Percentiles rank a stretch among this genome's conserved stretches.
These are phyloP conservation scores for Pisolithus marmoratus DNA, from an alignment of 768 basidiomycete species.

Conservation along the genomic window DNA sequence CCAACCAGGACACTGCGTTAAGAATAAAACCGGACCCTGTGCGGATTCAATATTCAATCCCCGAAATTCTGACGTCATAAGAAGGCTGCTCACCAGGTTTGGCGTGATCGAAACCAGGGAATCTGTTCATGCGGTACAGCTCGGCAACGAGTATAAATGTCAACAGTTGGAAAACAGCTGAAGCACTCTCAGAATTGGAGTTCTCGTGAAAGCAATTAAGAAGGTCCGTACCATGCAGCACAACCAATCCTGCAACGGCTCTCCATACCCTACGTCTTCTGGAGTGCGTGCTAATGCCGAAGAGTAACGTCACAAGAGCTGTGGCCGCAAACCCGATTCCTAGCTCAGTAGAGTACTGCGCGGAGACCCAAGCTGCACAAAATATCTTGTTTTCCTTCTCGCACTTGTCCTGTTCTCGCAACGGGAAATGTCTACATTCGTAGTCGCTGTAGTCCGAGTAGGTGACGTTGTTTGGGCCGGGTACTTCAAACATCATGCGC, in stretches of 20 bases:
- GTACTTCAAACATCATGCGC: slow-evolving; percentile 42
- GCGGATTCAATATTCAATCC: slow-evolving; percentile 1
- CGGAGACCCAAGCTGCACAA: slow-evolving; percentile 68
- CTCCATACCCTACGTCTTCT: slow-evolving; percentile 73
- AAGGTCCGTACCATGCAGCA: slow-evolving; percentile 46
- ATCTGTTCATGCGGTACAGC: slow-evolving; percentile 41
- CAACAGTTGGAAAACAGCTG: slow-evolving; percentile 55
- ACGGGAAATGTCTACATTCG: slow-evolving; percentile 63
- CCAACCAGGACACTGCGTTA: slow-evolving; percentile 57
- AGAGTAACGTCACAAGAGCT: slow-evolving; percentile 50
- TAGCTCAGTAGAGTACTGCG: slow-evolving; percentile 60
- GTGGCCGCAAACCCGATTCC: slow-evolving; percentile 58
- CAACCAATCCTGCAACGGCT: slow-evolving; percentile 58
- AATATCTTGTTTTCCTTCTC: slow-evolving; percentile 50
- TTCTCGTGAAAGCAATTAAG: neutral
- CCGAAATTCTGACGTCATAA: neutral
- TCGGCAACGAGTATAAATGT: slow-evolving; percentile 64
- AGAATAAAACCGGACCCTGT: slow-evolving; percentile 57
- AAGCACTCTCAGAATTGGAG: neutral
- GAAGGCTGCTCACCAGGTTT: slow-evolving; percentile 44
- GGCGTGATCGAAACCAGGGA: slow-evolving; percentile 50
- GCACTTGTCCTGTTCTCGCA: slow-evolving; percentile 40
- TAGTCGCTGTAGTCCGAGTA: slow-evolving; percentile 48
- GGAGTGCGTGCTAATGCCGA: slow-evolving; percentile 70
- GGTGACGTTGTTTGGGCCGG: slow-evolving; percentile 37